A percentile compares a stretch with the other conserved stretches of the same genome.
Evolutionary conservation across 179 eudicot genomes (phyloP).

Genomic region (Carnegiea gigantea): DNA sequence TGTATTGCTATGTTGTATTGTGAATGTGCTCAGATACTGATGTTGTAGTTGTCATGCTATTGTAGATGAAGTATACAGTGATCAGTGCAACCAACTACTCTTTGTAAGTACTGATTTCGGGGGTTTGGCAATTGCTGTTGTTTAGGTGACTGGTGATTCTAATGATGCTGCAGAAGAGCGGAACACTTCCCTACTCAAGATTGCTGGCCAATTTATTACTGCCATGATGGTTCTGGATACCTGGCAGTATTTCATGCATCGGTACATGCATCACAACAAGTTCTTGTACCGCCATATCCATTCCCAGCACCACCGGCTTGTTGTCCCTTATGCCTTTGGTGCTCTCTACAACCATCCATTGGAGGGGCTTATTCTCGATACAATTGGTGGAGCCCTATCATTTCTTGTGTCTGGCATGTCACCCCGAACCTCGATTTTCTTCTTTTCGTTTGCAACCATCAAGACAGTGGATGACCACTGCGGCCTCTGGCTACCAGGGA

Average conservation of each 20-base stretch:
- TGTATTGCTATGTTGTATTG: not conserved
- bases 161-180: conserved; percentile 20
- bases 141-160: conserved; percentile 40
- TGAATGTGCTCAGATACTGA: not conserved
- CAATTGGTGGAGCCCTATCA: conserved; percentile 73
- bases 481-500: conserved; percentile 85
- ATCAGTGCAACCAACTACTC: not conserved
- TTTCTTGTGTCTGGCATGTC: conserved; percentile 84
- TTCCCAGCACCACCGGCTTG: conserved; percentile 77
- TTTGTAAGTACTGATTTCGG: not conserved
- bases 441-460: conserved; percentile 81
- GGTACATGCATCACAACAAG: conserved; percentile 86
- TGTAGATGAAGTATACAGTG: not conserved
- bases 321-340: conserved; percentile 85
- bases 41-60: not conserved
- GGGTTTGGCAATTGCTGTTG: not conserved
- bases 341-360: conserved; percentile 84
- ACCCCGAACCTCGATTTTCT: conserved; percentile 71
- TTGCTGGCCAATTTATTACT: conserved; percentile 44
- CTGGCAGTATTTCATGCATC: conserved; percentile 89
- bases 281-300: conserved; percentile 77
- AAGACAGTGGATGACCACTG: conserved; percentile 89
- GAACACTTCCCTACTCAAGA: conserved; percentile 34
- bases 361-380: conserved; percentile 75
- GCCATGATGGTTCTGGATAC: conserved; percentile 77